Evolutionary conservation across 306 rosid species (phyloP).

Genomic region (Cicer bijugum): DNA sequence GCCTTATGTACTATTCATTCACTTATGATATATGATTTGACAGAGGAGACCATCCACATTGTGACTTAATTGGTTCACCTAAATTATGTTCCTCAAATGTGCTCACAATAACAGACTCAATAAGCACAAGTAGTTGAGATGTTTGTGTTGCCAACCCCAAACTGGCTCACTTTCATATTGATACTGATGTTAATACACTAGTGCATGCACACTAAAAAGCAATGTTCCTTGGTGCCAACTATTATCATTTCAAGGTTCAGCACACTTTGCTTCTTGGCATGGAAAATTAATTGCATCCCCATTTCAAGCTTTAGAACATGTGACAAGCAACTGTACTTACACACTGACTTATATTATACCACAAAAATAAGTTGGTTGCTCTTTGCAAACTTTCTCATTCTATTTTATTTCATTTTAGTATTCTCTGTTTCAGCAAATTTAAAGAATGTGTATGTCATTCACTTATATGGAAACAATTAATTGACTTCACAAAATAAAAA

Average conservation of each 20-base stretch:
- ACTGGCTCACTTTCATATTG: constrained; percentile 40
- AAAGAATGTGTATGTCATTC: background rate
- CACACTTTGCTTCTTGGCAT: constrained; percentile 42
- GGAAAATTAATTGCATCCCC: constrained; percentile 49
- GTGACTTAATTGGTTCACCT: constrained; percentile 44
- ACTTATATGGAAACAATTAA: constrained; percentile 19
- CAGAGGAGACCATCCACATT: constrained; percentile 36
- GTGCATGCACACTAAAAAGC: constrained; percentile 27
- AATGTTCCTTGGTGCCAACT: constrained; percentile 42
- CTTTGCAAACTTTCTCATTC: constrained; percentile 17
- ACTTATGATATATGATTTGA: constrained; percentile 15
- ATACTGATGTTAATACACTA: constrained; percentile 34
- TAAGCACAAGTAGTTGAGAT: constrained; percentile 44
- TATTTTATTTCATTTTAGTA: background rate
- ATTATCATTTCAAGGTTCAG: constrained; percentile 36
- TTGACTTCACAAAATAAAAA: background rate
- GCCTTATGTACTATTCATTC: constrained; percentile 4
- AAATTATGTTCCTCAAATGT: constrained; percentile 53
- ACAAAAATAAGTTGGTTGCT: background rate
- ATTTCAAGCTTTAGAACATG: constrained; percentile 45
- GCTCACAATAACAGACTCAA: constrained; percentile 50
- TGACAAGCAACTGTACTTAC: constrained; percentile 43
- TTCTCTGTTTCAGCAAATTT: background rate
- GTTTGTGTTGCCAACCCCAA: constrained; percentile 27
- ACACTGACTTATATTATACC: background rate